These are phyloP conservation scores for Citrus medica DNA, from an alignment of 345 rosid genomes.

Conservation along the genomic window DNA sequence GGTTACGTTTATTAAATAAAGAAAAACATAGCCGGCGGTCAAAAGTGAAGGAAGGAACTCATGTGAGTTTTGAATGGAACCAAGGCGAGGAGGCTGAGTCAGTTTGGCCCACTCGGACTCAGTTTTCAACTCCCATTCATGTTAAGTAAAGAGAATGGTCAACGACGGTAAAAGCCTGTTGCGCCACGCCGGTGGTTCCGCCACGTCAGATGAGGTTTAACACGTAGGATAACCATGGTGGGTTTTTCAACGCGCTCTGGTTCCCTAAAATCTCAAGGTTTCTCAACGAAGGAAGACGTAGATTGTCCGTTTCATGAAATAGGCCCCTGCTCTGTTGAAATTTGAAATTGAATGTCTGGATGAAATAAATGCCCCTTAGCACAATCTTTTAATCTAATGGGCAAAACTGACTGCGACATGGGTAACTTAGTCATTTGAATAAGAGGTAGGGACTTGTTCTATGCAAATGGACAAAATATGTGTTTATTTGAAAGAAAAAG, in stretches of 20 bases:
- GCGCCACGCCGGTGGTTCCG: background rate
- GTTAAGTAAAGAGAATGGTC: background rate
- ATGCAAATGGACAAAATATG: background rate
- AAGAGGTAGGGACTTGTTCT: background rate
- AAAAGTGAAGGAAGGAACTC: background rate
- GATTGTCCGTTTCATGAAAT: background rate
- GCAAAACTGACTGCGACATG: no score
- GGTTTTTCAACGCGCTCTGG: background rate
- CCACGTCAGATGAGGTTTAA: background rate
- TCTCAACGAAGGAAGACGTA: background rate
- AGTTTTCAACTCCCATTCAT: background rate
- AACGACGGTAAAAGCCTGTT: background rate
- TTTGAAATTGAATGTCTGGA: background rate
- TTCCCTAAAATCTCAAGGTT: background rate
- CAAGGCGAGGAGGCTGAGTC: background rate
- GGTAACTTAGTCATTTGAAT: background rate
- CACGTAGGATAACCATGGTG: background rate
- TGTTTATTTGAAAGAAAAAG: no score
- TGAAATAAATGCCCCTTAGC: background rate
- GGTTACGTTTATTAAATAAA: background rate
- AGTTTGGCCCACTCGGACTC: background rate
- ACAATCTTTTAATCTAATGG: no score
- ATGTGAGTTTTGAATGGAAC: background rate
- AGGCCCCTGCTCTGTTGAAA: background rate
- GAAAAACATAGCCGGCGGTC: conserved; percentile 23